Evolutionary conservation across 73 alveolate species (phyloP), one percentile per base, ranked within the genome.

Genomic region (Urostyla sp.): DNA sequence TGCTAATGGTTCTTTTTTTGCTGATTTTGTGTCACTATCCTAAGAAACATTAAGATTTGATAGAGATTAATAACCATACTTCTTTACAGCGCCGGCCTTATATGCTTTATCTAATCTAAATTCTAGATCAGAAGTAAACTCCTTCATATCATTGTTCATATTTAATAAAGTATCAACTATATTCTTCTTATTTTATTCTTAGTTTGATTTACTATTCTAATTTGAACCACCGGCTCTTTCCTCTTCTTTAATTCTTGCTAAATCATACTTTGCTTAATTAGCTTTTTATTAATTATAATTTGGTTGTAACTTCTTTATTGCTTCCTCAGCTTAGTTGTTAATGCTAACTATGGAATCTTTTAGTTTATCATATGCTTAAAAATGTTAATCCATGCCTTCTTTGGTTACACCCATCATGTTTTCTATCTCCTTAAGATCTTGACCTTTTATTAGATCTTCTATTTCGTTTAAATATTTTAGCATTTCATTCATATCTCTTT

Each of bases 401-500:
- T 63, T 63, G 4, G 79, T 63, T 0, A 63, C 79, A n/a, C 44
- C 79, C 79, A 63, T 63, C 79, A 63, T 63, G 28, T 63, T 21
- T 27, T 63, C 26, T 5, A 63, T 63, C 7, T 45, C 20, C 45
- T 40, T 63, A 23, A 63, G 36, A 40, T 63, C 79, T 24, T 63
- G 26, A 11, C 79, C 79, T 40, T 63, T 63, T 13, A 63, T 63
- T 5, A 63, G 45, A 10, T 63, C 79, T 46, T 63, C 79, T 1
- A 63, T 50, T 24, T 63, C 79, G 10, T 37, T 38, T 5, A 63
- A 32, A 63, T 63, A 63, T 24, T 63, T 63, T 6, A 63, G 45
- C 79, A 63, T 63, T 2, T 63, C 79, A 63, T 63, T 63, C 79
- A 63, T 63, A 38, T 63, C 79, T 43, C 43, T 34, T 43, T 63